Conservation (phyloP, 1,139 yeast species). For the Saccharomycopsis phalli region DNA sequence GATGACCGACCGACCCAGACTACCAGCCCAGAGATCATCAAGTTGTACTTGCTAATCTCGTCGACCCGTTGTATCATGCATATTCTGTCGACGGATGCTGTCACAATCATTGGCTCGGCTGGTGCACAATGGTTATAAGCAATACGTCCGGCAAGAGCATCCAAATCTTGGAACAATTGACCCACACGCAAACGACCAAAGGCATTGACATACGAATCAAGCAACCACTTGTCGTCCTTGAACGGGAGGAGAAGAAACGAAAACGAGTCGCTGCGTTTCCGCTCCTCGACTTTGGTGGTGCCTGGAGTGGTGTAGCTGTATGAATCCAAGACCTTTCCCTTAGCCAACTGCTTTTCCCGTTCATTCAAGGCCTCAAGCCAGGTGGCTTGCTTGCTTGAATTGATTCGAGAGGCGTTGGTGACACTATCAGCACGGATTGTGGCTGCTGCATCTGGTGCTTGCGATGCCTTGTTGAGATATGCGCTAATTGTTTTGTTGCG, state of each 20-base stretch:
- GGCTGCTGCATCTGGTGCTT: slow-evolving; percentile 63
- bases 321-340: slow-evolving; percentile 64
- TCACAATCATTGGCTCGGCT: slow-evolving; percentile 86
- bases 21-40: slow-evolving; percentile 77
- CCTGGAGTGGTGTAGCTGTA: slow-evolving; percentile 65
- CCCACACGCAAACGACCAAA: slow-evolving; percentile 86
- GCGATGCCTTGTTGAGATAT: slow-evolving; percentile 29
- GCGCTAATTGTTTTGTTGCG: slow-evolving; percentile 2
- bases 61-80: slow-evolving; percentile 82
- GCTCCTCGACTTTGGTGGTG: slow-evolving; percentile 61
- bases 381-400: slow-evolving; percentile 48
- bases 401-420: slow-evolving; percentile 30
- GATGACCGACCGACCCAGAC: slow-evolving; percentile 93
- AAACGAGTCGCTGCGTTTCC: slow-evolving; percentile 69
- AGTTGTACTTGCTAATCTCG: slow-evolving; percentile 64
- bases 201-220: slow-evolving; percentile 84
- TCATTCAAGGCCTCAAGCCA: slow-evolving; percentile 83
- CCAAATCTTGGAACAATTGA: slow-evolving; percentile 84
- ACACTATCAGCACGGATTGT: slow-evolving; percentile 48
- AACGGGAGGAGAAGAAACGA: slow-evolving; percentile 69
- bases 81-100: slow-evolving; percentile 89
- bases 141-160: slow-evolving; percentile 81
- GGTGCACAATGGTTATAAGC: slow-evolving; percentile 84
- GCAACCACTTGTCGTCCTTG: slow-evolving; percentile 71
- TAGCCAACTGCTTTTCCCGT: slow-evolving; percentile 56